Percentiles rank a stretch among this genome's conserved stretches.
phyloP scores from a whole-genome alignment of 2,329 filamentous ascomycete genomes.

The Sclerotinia borealis region DNA sequence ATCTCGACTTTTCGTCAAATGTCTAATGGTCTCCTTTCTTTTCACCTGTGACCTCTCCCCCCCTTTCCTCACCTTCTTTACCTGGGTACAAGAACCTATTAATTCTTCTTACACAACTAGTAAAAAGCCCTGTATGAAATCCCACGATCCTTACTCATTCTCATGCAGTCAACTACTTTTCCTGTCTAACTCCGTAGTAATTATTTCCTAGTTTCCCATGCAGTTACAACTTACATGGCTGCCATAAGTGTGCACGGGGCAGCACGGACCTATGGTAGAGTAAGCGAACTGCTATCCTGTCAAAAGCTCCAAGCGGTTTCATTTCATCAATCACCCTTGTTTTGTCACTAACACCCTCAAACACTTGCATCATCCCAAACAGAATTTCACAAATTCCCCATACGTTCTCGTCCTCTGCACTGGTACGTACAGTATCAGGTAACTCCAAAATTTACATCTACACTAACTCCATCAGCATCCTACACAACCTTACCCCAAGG shows the following conservation, averaged over 20 bases:
- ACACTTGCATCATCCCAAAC: not conserved
- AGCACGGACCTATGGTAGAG: conserved; percentile 15
- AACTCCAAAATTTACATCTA: not conserved
- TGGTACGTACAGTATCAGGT: not conserved
- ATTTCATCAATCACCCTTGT: conserved; percentile 16
- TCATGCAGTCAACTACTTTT: conserved; percentile 7
- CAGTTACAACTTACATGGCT: conserved; percentile 10
- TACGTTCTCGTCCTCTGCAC: not conserved
- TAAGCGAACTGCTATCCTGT: conserved; percentile 13
- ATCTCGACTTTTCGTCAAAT: not conserved
- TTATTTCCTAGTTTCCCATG: not conserved
- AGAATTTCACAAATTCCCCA: not conserved
- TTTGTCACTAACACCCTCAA: conserved; percentile 4
- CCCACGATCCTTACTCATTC: conserved; percentile 1
- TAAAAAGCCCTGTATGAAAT: not conserved
- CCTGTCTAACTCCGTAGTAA: not conserved
- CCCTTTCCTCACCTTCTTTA: not conserved
- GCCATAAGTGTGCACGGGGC: conserved; percentile 16
- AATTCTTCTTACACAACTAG: not conserved
- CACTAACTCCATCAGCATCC: not conserved
- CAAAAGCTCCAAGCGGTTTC: conserved; percentile 23
- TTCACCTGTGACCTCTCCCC: not conserved
- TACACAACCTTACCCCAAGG: not conserved
- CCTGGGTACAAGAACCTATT: not conserved
- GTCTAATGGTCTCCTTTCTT: not conserved